Evolutionary conservation across 1,139 yeast species (phyloP).

Genomic region (Yamadazyma songkhlaensis): DNA sequence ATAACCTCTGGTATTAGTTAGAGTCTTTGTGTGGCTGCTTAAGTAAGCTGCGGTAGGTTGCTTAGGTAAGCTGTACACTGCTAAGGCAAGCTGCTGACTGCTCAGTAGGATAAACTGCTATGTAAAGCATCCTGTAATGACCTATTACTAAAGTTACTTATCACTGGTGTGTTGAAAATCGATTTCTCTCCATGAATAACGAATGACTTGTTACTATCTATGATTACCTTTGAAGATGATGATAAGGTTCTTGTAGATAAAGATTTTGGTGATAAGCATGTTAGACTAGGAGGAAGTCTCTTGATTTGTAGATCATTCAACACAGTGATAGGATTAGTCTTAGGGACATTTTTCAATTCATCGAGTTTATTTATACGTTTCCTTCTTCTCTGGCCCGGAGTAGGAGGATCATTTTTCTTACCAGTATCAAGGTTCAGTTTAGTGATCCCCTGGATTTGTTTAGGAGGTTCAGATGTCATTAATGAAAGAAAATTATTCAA

Average conservation of each 20-base stretch:
- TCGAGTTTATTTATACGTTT: conserved; percentile 4
- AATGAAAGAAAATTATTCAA: conserved; percentile 13
- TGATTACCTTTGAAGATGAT: conserved; percentile 41
- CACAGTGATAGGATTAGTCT: conserved; percentile 18
- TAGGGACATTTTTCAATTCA: conserved; percentile 17
- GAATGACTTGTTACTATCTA: conserved; percentile 48
- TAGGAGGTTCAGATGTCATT: conserved; percentile 11
- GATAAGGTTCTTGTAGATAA: conserved; percentile 18
- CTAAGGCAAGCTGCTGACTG: too few relatives aligned
- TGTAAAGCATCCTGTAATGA: conserved; percentile 35
- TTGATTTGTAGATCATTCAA: conserved; percentile 23
- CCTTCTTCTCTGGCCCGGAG: conserved; percentile 5
- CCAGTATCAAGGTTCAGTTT: conserved; percentile 6
- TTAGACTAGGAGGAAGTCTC: conserved; percentile 23
- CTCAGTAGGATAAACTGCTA: conserved; percentile 6
- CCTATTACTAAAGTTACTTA: conserved; percentile 30
- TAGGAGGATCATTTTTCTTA: neutral
- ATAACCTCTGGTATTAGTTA: too few relatives aligned
- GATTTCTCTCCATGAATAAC: conserved; percentile 44
- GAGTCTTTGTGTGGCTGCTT: too few relatives aligned
- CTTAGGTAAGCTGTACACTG: too few relatives aligned
- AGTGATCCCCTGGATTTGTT: conserved; percentile 4
- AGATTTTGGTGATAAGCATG: conserved; percentile 2
- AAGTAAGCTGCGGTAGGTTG: too few relatives aligned
- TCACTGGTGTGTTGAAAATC: conserved; percentile 36